A percentile compares a stretch with the other conserved stretches of the same genome.
Conservation (phyloP, 2,329 filamentous ascomycete genomes). For the Cladosporium cucumerinum region DNA sequence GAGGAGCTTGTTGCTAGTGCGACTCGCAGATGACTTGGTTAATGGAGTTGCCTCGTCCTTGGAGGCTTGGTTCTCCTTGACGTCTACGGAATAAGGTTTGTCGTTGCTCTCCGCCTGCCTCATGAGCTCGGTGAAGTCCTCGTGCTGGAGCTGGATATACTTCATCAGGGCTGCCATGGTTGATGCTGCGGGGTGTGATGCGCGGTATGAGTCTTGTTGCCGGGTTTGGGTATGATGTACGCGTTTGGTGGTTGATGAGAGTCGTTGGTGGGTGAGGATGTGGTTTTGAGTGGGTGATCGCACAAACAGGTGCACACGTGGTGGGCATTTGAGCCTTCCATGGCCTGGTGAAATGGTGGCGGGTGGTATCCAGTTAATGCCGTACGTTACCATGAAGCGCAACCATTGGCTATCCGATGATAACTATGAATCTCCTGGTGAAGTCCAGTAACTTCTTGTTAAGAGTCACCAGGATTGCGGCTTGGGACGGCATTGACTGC, state of each 20-base stretch:
- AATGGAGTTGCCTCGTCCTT: neutral
- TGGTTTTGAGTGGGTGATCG: neutral
- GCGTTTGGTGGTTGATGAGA: neutral
- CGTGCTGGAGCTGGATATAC: neutral
- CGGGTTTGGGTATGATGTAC: neutral
- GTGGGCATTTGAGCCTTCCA: neutral
- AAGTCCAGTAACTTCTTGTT: neutral
- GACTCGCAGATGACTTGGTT: neutral
- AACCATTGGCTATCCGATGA: neutral
- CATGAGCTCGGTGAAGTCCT: neutral
- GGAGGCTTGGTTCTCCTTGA: neutral
- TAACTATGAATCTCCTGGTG: neutral
- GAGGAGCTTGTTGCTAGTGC: constrained; percentile 4
- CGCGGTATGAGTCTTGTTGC: neutral
- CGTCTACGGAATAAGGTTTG: neutral
- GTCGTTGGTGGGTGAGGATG: neutral
- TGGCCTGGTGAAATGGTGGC: neutral
- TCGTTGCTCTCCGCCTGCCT: neutral
- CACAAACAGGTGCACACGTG: neutral
- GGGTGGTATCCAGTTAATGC: neutral
- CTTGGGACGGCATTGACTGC: neutral
- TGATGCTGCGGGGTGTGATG: neutral
- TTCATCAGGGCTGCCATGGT: constrained; percentile 3
- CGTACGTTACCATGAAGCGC: neutral
- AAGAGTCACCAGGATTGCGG: neutral